Evolutionary conservation across 331 rosid genomes (phyloP).

Genomic region (Erythrophleum ivorense): DNA sequence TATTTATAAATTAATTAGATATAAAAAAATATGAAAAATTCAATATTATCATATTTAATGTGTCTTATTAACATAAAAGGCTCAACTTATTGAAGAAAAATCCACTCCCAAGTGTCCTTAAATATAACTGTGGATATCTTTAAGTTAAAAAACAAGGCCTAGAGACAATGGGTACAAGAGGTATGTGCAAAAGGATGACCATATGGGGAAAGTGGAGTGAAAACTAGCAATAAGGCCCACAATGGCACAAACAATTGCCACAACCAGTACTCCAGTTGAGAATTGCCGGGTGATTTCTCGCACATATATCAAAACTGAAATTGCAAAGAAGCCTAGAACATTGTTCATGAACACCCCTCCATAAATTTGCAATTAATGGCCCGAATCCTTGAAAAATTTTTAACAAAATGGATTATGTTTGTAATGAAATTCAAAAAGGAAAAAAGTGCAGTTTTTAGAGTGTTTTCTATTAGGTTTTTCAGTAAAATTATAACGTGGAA

Average conservation of each 20-base stretch:
- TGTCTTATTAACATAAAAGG: too few relatives aligned
- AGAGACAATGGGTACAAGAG: constrained; percentile 55
- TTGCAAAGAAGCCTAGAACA: constrained; percentile 52
- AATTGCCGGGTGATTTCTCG: constrained; percentile 51
- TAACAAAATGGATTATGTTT: background rate
- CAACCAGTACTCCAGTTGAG: constrained; percentile 58
- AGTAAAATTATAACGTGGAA: too few relatives aligned
- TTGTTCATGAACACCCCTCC: constrained; percentile 69
- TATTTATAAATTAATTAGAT: too few relatives aligned
- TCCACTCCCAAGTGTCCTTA: background rate
- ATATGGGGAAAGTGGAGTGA: constrained; percentile 41
- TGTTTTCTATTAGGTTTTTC: too few relatives aligned
- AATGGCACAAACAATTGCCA: constrained; percentile 46
- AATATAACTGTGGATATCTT: constrained; percentile 30
- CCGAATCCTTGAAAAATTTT: background rate
- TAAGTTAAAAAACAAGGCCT: constrained; percentile 44
- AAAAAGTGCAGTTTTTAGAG: background rate
- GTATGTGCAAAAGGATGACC: constrained; percentile 44
- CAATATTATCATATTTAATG: too few relatives aligned
- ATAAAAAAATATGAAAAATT: too few relatives aligned
- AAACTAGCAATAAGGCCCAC: constrained; percentile 48
- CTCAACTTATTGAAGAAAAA: background rate
- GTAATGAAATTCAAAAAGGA: background rate
- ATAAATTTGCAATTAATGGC: constrained; percentile 52
- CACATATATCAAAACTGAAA: constrained; percentile 47